Base-by-base conservation (phyloP, 1,284 basidiomycete species). In the Ustilago trichophora region DNA sequence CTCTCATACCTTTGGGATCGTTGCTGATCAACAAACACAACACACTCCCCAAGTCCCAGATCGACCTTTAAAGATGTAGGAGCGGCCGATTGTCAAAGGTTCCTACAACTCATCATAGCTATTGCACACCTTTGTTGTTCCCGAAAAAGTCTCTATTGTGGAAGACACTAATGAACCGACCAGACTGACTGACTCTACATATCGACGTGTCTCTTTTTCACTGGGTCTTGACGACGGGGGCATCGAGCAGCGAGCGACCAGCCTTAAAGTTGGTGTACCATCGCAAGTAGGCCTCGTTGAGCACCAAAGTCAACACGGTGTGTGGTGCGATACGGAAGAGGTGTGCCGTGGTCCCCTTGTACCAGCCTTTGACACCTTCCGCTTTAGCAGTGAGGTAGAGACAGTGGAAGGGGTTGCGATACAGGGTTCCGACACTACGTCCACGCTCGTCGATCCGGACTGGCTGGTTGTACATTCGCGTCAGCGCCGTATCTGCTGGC, bases 381-480 rank as follows among this genome's bases (percentile, higher is more conserved):
- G 90, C 85, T 80, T 90, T 90, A 69, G 92, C 87, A 0, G 94
- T 98, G 84, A 97, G 95, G 90, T 91, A 96, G 44, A 98, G 85
- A 83, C 94, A 97, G 78, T 97, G 93, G 73, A 97, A 88, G 2
- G 94, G 94, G 80, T 91, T 94, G 73, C 77, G 80, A 64, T 56
- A 70, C 6, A 71, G 60, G 31, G 57, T 64, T 7, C 64, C 69
- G 0, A 69, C 57, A 18, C 67, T 65, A 18, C 62, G 56, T 26
- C 67, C 67, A 7, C 67, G 52, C 51, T 65, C 55, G 26, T 80
- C 73, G 48, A 82, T 70, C 32, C 75, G 76, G 2, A 82, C 79
- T n/a, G 83, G 76, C 80, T 85, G 94, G 80, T 98, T 98, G 83
- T 98, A 98, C 87, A 98, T 90, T 57, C 95, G 86, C 8, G 95